These are phyloP conservation scores for Mycena rosella DNA, from an alignment of 768 basidiomycete genomes.

Conservation along the genomic window DNA sequence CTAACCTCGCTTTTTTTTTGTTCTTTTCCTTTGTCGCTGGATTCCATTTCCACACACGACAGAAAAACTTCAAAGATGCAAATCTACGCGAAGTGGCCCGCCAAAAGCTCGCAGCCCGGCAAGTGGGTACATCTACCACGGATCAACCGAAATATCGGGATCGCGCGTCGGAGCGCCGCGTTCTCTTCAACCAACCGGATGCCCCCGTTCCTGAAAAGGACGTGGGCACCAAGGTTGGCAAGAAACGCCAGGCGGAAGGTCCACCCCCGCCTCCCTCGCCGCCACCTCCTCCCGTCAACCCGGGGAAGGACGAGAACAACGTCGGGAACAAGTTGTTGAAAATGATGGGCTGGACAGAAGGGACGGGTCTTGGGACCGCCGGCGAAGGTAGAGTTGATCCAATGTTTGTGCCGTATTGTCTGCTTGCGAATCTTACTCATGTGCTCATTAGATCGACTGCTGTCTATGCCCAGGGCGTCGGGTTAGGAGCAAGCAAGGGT, in stretches of 20 bases:
- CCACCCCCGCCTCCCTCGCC: slow-evolving; percentile 75
- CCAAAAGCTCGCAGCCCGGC: slow-evolving; percentile 69
- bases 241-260: slow-evolving; percentile 63
- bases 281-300: slow-evolving; percentile 73
- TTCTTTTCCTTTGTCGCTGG: slow-evolving; percentile 34
- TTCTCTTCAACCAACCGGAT: slow-evolving; percentile 93
- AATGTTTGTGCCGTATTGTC: slow-evolving; percentile 63
- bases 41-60: slow-evolving; percentile 37
- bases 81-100: slow-evolving; percentile 80
- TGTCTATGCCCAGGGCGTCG: slow-evolving; percentile 89
- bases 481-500: slow-evolving; percentile 93
- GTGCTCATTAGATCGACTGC: slow-evolving; percentile 73
- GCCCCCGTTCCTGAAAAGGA: slow-evolving; percentile 73
- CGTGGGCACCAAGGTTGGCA: slow-evolving; percentile 40
- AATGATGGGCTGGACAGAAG: slow-evolving; percentile 99
- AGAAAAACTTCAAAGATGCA: slow-evolving; percentile 90
- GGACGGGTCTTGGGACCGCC: slow-evolving; percentile 84
- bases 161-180: slow-evolving; percentile 91
- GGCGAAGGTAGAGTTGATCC: slow-evolving; percentile 92
- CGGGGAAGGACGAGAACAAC: slow-evolving; percentile 85
- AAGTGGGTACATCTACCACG: slow-evolving; percentile 41
- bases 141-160: slow-evolving; percentile 92
- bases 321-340: slow-evolving; percentile 93
- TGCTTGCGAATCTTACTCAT: slow-evolving; percentile 17
- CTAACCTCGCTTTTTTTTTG: slow-evolving; percentile 35